Base-by-base conservation (phyloP, 2,329 filamentous ascomycete genomes). In the Waltergamsia citrina region DNA sequence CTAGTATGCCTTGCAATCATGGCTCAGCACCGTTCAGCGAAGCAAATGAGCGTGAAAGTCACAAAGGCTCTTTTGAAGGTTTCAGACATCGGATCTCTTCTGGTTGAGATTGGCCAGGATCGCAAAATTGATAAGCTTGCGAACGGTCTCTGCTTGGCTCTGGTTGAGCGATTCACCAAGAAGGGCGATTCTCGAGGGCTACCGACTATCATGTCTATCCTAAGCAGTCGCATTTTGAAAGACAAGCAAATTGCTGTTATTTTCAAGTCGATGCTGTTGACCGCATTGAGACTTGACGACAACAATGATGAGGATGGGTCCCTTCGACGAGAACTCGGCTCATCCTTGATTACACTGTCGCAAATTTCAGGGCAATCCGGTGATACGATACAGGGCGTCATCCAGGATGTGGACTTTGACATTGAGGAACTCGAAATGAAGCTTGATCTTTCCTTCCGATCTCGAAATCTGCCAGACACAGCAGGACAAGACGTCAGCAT, bases 1-100 rank as follows among this genome's bases (percentile, higher is more conserved):
- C 67, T 95, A 2, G 77, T 85, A 10, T 93, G 85, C 49, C 60
- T 96, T 34, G 78, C 84, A 4, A 78, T 94, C 15, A 64, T 96
- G 27, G 82, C 85, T 2, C 84, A 94, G 51, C 81, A 87, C 54
- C 78, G 85, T 50, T 77, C 77, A 4, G 71, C 78, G 4, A 73
- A 77, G 40, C 73, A 74, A 41, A 67, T 94, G 37, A 81, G 85
- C 1, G 71, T 69, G 47, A 74, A 74, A 40, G 77, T 90, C 4
- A 71, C 80, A 20, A 85, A 78, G 52, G 74, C 74, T 8, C 56
- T 92, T 5, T 60, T 85, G 39, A 79, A 75, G 41, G 59, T 83
- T 15, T 63, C 72, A 1, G 65, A 76, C 30, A 60, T 87, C 18
- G 62, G 72, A n/a, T 57, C 59, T 25, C 65, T 73, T 10, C 61